phyloP scores from a whole-genome alignment of 805 yeast species.

The Sugiyamaella floridensis region DNA sequence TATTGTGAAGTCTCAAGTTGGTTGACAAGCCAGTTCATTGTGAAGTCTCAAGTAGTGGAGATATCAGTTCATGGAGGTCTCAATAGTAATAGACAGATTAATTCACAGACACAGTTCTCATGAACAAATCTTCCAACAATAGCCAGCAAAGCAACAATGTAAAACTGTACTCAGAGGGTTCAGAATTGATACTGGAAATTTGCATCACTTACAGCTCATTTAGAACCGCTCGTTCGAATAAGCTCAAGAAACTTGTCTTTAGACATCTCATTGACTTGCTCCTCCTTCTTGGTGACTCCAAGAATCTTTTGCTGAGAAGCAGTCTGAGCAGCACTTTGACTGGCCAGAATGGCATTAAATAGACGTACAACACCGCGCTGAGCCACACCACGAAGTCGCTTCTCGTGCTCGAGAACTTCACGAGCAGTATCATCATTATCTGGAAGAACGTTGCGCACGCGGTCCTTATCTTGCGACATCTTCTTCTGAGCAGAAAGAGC shows the following conservation, averaged over 20 bases:
- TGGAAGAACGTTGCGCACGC: slow-evolving; percentile 65
- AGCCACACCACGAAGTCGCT: slow-evolving; percentile 66
- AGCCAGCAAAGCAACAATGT: too few species aligned
- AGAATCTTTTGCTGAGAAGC: slow-evolving; percentile 25
- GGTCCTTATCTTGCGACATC: slow-evolving; percentile 54
- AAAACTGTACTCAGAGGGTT: too few species aligned
- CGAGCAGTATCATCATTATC: slow-evolving; percentile 48
- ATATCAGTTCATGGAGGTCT: too few species aligned
- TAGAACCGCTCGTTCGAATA: slow-evolving; percentile 39
- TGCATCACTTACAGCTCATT: not conserved
- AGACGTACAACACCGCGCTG: slow-evolving; percentile 82
- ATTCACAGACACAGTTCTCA: too few species aligned
- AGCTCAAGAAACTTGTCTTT: slow-evolving; percentile 86
- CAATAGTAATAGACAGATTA: too few species aligned
- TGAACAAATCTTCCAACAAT: too few species aligned
- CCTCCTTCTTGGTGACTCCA: slow-evolving; percentile 32
- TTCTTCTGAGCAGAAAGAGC: slow-evolving; percentile 66
- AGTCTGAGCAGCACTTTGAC: slow-evolving; percentile 45
- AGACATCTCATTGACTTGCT: slow-evolving; percentile 62
- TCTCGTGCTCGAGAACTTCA: slow-evolving; percentile 58
- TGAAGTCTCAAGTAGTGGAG: too few species aligned
- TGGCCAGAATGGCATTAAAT: slow-evolving; percentile 74
- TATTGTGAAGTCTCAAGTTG: too few species aligned
- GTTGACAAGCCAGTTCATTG: too few species aligned
- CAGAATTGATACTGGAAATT: too few species aligned